These are phyloP conservation scores for Strigomonas galati DNA, from an alignment of 208 protist genomes.

Conservation along the genomic window DNA sequence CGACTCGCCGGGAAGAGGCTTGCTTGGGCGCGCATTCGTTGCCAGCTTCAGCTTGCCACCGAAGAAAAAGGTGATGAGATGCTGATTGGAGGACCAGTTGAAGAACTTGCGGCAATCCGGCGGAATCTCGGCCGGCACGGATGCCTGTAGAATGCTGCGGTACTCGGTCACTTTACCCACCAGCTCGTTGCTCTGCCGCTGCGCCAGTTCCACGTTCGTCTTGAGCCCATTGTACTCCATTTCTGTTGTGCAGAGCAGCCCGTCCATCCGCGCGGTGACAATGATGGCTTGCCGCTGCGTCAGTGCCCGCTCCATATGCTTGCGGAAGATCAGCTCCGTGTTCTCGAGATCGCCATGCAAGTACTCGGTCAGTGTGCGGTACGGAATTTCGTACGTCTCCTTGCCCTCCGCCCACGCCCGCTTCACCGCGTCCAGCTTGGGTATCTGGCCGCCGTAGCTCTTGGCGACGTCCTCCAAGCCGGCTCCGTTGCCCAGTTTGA, in stretches of 20 bases:
- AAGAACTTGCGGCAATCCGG: conserved; percentile 86
- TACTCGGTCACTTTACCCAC: conserved; percentile 64
- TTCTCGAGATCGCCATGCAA: conserved; percentile 89
- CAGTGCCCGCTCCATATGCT: conserved; percentile 83
- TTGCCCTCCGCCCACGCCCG: conserved; percentile 86
- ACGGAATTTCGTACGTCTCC: conserved; percentile 89
- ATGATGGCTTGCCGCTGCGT: conserved; percentile 81
- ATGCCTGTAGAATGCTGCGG: conserved; percentile 56
- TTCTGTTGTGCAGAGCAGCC: conserved; percentile 87
- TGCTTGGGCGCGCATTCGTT: conserved; percentile 83
- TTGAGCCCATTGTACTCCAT: conserved; percentile 94
- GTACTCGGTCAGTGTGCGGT: conserved; percentile 81
- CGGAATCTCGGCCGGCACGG: conserved; percentile 81
- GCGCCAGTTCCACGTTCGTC: conserved; percentile 83
- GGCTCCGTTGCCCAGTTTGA: conserved; percentile 77
- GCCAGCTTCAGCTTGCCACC: conserved; percentile 86
- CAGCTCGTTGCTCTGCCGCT: conserved; percentile 75
- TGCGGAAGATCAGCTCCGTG: conserved; percentile 90
- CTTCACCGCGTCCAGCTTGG: conserved; percentile 90
- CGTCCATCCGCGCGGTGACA: conserved; percentile 84
- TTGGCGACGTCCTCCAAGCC: conserved; percentile 88
- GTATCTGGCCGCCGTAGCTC: conserved; percentile 85
- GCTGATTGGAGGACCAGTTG: conserved; percentile 91
- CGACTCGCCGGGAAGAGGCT: conserved; percentile 63
- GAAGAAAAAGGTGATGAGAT: conserved; percentile 88